Evolutionary conservation across 768 basidiomycete genomes (phyloP), one percentile per base, ranked within the genome.

Genomic region (Dacryopinax primogenitus): DNA sequence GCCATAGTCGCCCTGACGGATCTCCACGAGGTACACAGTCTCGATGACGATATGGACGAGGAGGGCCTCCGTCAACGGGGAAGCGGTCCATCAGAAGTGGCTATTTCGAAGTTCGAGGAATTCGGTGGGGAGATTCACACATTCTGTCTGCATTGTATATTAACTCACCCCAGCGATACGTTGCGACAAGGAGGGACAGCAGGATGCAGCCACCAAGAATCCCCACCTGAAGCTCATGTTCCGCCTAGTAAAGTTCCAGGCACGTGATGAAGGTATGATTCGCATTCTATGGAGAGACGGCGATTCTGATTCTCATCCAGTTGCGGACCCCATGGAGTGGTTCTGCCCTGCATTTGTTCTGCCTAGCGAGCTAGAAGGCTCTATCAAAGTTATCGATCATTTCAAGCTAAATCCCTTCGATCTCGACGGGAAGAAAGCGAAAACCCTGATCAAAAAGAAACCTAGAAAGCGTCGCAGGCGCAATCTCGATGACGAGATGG

Each of bases 321-420:
- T 82, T 69, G 81, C 80, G 32, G 83, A 86, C 32, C 88, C 90
- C 71, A 76, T 86, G 33, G 84, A 91, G 73, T 98, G 93, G 92
- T 85, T 84, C 67, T 81, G 96, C 62, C 92, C 94, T 33, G 81
- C 84, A 9, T 74, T 78, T n/a, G 78, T 91, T 64, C 72, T 81
- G 18, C 87, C 89, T 0, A 75, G 82, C 4, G 83, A 87, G 62
- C 77, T 98, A 35, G 80, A 85, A 73, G 79, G 82, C 63, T 86
- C 82, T 62, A 76, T 88, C 70, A 82, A 81, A 63, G 84, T 93
- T 68, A 87, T 98, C 75, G 81, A 86, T 71, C 86, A 90, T 73
- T 98, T 86, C 79, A 81, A 98, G 66, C 79, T 81, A 72, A 81
- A 78, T 33, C 96, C 96, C 0, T 81, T 95, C 69, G 84, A 93